Evolutionary conservation across 176 grass and related monocot species (phyloP).

Genomic region (Musa troglodytarum): DNA sequence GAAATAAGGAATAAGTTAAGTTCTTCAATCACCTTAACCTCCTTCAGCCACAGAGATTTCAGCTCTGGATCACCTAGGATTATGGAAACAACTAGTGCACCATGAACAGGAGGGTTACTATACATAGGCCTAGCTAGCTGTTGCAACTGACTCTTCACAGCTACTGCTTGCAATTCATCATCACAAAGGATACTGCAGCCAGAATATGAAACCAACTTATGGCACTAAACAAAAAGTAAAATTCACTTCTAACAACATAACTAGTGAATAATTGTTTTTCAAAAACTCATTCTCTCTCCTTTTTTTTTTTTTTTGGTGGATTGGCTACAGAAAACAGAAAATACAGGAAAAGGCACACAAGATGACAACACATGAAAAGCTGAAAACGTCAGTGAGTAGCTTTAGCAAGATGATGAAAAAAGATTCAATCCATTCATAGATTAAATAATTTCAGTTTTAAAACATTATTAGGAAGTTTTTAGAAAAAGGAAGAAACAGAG

Average conservation of each 20-base stretch:
- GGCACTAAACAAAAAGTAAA: neutral
- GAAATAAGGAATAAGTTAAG: neutral
- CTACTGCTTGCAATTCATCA: constrained; percentile 82
- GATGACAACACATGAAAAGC: neutral
- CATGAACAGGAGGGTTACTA: constrained; percentile 92
- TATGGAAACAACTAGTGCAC: constrained; percentile 75
- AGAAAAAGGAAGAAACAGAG: no score
- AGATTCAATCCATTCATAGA: neutral
- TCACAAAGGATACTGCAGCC: constrained; percentile 74
- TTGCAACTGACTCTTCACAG: constrained; percentile 95
- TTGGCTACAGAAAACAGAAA: neutral
- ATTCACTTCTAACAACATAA: neutral
- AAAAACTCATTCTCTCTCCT: no score
- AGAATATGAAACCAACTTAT: neutral
- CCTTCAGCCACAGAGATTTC: constrained; percentile 77
- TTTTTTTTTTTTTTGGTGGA: neutral
- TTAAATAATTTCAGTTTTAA: no score
- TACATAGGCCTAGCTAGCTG: constrained; percentile 96
- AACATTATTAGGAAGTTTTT: no score
- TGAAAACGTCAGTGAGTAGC: neutral
- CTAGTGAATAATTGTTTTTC: neutral
- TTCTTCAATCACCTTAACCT: constrained; percentile 69
- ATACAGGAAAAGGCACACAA: neutral
- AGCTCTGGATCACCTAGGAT: constrained; percentile 85
- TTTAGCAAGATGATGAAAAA: neutral